Conservation (phyloP, 1,284 basidiomycete species). For the Ustilago trichophora region DNA sequence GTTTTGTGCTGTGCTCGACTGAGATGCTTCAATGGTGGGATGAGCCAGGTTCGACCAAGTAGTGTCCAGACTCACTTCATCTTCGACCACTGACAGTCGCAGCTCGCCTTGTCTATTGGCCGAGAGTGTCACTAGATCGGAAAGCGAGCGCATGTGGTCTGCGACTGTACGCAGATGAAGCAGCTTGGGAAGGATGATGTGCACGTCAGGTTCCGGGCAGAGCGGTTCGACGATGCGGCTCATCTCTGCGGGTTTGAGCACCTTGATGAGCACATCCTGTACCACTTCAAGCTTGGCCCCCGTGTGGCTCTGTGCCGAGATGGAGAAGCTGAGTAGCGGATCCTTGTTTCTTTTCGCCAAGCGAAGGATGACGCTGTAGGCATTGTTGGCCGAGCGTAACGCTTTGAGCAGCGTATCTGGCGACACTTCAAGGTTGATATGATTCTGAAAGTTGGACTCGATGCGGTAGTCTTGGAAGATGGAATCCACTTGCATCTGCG, state of each 20-base stretch:
- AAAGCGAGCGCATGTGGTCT: conserved; percentile 62
- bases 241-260: conserved; percentile 62
- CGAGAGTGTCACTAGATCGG: conserved; percentile 51
- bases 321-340: conserved; percentile 61
- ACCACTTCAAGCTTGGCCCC: conserved; percentile 59
- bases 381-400: conserved; percentile 55
- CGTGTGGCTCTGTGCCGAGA: conserved; percentile 52
- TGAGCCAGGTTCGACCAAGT: conserved; percentile 61
- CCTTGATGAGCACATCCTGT: conserved; percentile 64
- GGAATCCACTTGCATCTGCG: conserved; percentile 58
- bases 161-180: conserved; percentile 58
- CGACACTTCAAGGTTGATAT: conserved; percentile 66
- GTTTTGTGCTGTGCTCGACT: conserved; percentile 26
- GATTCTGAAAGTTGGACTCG: conserved; percentile 66
- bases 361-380: conserved; percentile 57
- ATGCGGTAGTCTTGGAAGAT: conserved; percentile 59
- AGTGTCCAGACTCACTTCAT: conserved; percentile 58
- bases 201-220: conserved; percentile 63
- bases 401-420: conserved; percentile 64
- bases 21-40: conserved; percentile 44
- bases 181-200: conserved; percentile 62
- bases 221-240: conserved; percentile 62
- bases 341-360: conserved; percentile 63
- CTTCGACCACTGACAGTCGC: conserved; percentile 40
- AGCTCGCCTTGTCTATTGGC: conserved; percentile 57